These are phyloP conservation scores for Spiromastix sp. DNA, from an alignment of 2,329 filamentous ascomycete species.

Conservation along the genomic window DNA sequence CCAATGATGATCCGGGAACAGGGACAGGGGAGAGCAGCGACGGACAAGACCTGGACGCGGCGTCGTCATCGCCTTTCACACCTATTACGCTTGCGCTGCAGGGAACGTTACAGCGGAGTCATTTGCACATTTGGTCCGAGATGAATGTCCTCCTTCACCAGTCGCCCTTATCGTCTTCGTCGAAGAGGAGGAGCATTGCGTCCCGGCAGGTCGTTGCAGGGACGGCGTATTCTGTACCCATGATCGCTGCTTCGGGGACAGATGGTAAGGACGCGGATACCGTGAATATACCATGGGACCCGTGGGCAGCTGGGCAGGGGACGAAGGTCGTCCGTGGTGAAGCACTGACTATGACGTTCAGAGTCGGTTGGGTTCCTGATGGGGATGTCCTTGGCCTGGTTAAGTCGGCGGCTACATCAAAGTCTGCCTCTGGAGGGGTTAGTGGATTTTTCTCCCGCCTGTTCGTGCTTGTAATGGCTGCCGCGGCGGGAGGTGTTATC, in stretches of 20 bases:
- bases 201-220: constrained; percentile 76
- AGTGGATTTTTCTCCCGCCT: constrained; percentile 20
- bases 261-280: constrained; percentile 24
- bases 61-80: constrained; percentile 50
- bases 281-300: constrained; percentile 33
- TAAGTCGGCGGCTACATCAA: constrained; percentile 9
- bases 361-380: constrained; percentile 60
- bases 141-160: constrained; percentile 79
- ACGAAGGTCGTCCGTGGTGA: constrained; percentile 77
- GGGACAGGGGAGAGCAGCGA: constrained; percentile 33
- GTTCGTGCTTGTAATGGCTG: constrained; percentile 20
- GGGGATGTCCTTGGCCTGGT: constrained; percentile 28
- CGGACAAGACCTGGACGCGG: constrained; percentile 4
- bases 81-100: constrained; percentile 82
- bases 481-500: constrained; percentile 25
- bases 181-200: constrained; percentile 33
- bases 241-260: constrained; percentile 33
- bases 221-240: constrained; percentile 74
- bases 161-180: constrained; percentile 21
- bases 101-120: constrained; percentile 77
- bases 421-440: background rate
- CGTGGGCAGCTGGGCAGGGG: constrained; percentile 39
- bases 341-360: constrained; percentile 65
- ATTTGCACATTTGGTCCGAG: constrained; percentile 81
- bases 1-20: constrained; percentile 21